Base-by-base conservation (phyloP, 2,329 filamentous ascomycete species). In the Xylariaceae sp. region DNA sequence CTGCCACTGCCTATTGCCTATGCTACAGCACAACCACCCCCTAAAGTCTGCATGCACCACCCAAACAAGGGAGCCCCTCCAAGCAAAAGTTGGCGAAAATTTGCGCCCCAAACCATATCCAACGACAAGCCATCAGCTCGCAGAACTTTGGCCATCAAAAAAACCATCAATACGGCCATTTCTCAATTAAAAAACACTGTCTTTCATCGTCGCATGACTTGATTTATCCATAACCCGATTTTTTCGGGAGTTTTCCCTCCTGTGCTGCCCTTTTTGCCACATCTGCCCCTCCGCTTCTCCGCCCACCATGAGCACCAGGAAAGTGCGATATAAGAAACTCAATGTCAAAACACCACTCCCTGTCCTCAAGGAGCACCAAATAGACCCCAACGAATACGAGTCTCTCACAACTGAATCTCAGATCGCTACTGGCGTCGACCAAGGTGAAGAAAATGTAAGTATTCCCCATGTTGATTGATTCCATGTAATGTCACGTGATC, bases 371-470 rank as follows among this genome's bases (percentile, higher is more conserved):
- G 90, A 97, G 69, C 76, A 88, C 65, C 86, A 97, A 61, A 84
- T 97, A 67, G 88, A 96, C 61, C 74, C 83, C 59, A 77, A 74
- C 58, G 79, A 88, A 66, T 94, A 96, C 65, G 87, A 94, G 67
- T 78, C 85, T 56, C 81, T 90, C 61, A 85, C 84, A 54, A 83
- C 84, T 62, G 76, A 86, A 78, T 71, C 80, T 74, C 68, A 87
- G 83, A 88, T 96, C 61, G 88, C 92, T 61, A 96, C 89, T 52
- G 92, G 92, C 66, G 92, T 98, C 56, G 92, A 98, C 67, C 89
- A 94, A 63, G 86, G 82, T 50, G 92, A 98, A 69, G 89, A 97
- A 78, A 90, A 90, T 70, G 92, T 96, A 68, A 80, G 88, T 86
- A 54, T 59, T 53, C 44, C 51, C 50, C 53, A 48, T 48, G n/a